Evolutionary conservation across 768 basidiomycete species (phyloP).

Genomic region (Psilocybe azurescens): DNA sequence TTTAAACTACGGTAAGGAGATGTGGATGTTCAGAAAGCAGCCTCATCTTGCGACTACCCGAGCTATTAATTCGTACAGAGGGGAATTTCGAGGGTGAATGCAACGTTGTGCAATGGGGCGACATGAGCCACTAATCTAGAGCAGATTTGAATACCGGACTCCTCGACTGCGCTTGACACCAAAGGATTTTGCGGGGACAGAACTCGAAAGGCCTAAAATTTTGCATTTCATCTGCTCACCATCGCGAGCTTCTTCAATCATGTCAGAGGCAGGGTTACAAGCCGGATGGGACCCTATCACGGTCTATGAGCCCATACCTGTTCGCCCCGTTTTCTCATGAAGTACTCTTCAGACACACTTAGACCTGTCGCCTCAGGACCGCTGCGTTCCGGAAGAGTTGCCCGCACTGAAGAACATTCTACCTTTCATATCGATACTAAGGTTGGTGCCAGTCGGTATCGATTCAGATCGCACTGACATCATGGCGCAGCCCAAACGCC

Average conservation of each 20-base stretch:
- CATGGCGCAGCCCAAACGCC: constrained; percentile 73
- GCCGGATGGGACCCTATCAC: constrained; percentile 66
- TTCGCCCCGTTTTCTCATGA: constrained; percentile 27
- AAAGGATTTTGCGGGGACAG: constrained; percentile 62
- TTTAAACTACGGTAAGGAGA: constrained; percentile 66
- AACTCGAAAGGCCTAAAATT: constrained; percentile 51
- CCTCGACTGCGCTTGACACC: constrained; percentile 75
- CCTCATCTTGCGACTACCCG: constrained; percentile 64
- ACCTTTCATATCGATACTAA: constrained; percentile 67
- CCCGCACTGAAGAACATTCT: constrained; percentile 67
- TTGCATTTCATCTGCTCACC: constrained; percentile 92
- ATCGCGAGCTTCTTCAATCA: constrained; percentile 64
- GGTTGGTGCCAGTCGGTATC: constrained; percentile 42
- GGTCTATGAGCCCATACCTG: constrained; percentile 90
- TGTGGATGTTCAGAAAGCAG: constrained; percentile 81
- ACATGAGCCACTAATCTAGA: not conserved
- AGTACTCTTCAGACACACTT: not conserved
- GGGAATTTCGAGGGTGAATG: constrained; percentile 71
- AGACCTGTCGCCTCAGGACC: constrained; percentile 48
- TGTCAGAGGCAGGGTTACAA: constrained; percentile 72
- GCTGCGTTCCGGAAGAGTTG: constrained; percentile 81
- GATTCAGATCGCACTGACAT: constrained; percentile 1
- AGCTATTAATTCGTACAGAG: constrained; percentile 75
- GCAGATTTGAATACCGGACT: constrained; percentile 80
- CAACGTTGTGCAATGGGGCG: constrained; percentile 4